These are phyloP conservation scores for Pyrenula massariospora DNA, from an alignment of 495 filamentous ascomycete genomes.

Conservation along the genomic window DNA sequence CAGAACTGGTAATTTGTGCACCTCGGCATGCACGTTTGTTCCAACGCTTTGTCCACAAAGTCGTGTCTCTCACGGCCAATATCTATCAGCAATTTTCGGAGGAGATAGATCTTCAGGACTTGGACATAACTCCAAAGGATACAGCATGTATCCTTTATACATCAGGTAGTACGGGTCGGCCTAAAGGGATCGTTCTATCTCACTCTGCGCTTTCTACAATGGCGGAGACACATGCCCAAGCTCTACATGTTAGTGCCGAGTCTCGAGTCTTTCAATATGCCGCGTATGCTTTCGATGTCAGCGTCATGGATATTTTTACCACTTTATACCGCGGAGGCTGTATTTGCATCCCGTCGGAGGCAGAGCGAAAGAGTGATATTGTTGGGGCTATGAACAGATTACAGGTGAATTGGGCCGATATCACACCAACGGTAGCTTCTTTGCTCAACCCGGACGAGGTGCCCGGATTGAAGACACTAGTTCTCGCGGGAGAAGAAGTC, in stretches of 20 bases:
- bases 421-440: conserved; percentile 29
- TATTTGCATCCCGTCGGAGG: conserved; percentile 30
- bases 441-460: conserved; percentile 21
- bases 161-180: conserved; percentile 41
- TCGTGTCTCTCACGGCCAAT: conserved; percentile 2
- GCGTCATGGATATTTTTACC: conserved; percentile 27
- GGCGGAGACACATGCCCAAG: conserved; percentile 21
- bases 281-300: conserved; percentile 33
- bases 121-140: conserved; percentile 15
- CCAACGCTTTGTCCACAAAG: conserved; percentile 1
- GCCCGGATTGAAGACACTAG: conserved; percentile 20
- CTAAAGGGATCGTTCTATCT: conserved; percentile 39
- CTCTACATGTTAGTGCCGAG: conserved; percentile 13
- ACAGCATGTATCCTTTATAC: conserved; percentile 40
- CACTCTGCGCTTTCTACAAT: conserved; percentile 34
- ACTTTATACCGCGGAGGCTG: conserved; percentile 31
- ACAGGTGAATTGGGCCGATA: conserved; percentile 21
- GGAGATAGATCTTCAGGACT: neutral
- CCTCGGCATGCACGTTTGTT: conserved; percentile 12
- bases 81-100: conserved; percentile 6
- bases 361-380: conserved; percentile 19
- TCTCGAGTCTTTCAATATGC: conserved; percentile 32
- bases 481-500: conserved; percentile 31
- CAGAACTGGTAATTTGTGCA: conserved; percentile 27
- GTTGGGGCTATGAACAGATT: conserved; percentile 19